These are phyloP conservation scores for Guyanaporus albipodus DNA, from an alignment of 768 basidiomycete species.

Conservation along the genomic window DNA sequence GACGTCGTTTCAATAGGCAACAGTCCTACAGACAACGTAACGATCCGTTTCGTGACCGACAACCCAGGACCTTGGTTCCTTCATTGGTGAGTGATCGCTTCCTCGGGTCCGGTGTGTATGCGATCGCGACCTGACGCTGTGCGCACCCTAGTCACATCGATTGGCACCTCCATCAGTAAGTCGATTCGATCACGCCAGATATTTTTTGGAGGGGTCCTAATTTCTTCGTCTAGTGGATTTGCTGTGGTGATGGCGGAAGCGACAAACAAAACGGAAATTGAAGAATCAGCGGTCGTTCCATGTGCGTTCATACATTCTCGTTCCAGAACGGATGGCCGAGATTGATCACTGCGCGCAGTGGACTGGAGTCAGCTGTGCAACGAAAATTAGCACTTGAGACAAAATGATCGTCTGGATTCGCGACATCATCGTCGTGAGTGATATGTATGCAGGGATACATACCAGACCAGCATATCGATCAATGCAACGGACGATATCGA, in stretches of 20 bases:
- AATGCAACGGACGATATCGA: too few relatives aligned
- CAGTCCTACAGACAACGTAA: constrained; percentile 39
- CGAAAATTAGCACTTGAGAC: background rate
- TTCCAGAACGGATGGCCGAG: constrained; percentile 1
- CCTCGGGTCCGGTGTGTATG: too few relatives aligned
- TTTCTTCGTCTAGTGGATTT: constrained; percentile 10
- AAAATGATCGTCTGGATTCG: too few relatives aligned
- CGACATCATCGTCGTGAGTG: too few relatives aligned
- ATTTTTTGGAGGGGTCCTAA: too few relatives aligned
- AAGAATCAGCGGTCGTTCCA: constrained; percentile 17
- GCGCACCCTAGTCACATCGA: constrained; percentile 15
- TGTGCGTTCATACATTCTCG: constrained; percentile 7
- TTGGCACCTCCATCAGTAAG: constrained; percentile 20
- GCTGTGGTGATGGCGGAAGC: constrained; percentile 30
- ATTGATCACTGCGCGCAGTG: constrained; percentile 5
- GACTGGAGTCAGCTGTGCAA: constrained; percentile 16
- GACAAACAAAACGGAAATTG: background rate
- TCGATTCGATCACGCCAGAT: too few relatives aligned
- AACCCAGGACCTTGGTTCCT: constrained; percentile 55
- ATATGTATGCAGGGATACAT: too few relatives aligned
- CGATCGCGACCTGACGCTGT: background rate
- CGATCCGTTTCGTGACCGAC: constrained; percentile 57
- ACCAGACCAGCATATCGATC: too few relatives aligned
- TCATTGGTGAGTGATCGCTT: background rate
- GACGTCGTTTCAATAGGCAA: constrained; percentile 29